phyloP scores from a whole-genome alignment of 495 filamentous ascomycete species.

The Elasticomyces elasticus region DNA sequence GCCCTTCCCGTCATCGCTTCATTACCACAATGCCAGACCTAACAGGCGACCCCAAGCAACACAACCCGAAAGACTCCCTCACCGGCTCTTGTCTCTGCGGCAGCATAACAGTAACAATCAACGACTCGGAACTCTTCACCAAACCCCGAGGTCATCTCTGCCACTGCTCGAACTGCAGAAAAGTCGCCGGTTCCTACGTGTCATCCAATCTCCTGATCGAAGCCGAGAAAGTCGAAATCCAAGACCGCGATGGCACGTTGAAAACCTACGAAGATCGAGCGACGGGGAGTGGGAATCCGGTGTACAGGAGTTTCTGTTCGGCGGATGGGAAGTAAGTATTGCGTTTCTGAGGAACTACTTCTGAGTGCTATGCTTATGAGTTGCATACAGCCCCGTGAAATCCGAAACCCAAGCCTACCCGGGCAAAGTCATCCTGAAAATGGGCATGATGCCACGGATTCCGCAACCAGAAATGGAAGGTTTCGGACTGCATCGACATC shows the following conservation, averaged over 20 bases:
- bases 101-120: constrained; percentile 32
- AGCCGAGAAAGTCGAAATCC: constrained; percentile 32
- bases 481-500: constrained; percentile 30
- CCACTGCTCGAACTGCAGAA: constrained; percentile 33
- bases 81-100: constrained; percentile 34
- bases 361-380: constrained; percentile 7
- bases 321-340: constrained; percentile 33
- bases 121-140: constrained; percentile 33
- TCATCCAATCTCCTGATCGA: constrained; percentile 34
- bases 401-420: constrained; percentile 25
- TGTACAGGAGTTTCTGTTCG: constrained; percentile 35
- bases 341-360: no score
- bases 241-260: constrained; percentile 31
- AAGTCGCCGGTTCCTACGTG: constrained; percentile 34
- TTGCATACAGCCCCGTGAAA: constrained; percentile 32
- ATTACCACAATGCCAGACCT: constrained; percentile 9
- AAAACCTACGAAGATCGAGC: constrained; percentile 30
- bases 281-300: constrained; percentile 33
- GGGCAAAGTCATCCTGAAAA: constrained; percentile 34
- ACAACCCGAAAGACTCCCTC: constrained; percentile 15
- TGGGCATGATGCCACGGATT: constrained; percentile 37
- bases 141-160: constrained; percentile 29
- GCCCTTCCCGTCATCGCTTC: not conserved
- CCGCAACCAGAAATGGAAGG: constrained; percentile 34
- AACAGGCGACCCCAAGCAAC: constrained; percentile 23